Evolutionary conservation across 2,329 filamentous ascomycete genomes (phyloP), one percentile per base, ranked within the genome.

Genomic region (Daldinia sp.): DNA sequence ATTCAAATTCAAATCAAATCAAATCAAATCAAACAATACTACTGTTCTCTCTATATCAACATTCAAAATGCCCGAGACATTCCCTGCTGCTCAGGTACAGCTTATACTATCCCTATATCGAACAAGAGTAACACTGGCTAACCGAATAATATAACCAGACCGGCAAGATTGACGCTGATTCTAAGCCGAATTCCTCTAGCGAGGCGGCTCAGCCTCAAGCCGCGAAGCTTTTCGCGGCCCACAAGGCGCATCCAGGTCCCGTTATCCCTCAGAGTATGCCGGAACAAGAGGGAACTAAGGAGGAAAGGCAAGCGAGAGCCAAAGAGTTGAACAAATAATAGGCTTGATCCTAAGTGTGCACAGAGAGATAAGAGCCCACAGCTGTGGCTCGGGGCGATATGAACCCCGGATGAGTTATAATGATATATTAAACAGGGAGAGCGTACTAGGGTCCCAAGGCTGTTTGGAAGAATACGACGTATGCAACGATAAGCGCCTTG

Each of bases 261-360:
- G 86, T 79, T 25, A 70, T 87, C 23, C 79, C 84, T 15, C 76
- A 85, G 65, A 79, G 83, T 63, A 82, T 87, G 78, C 81, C 82
- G 13, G 77, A 83, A 51, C 74, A 84, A 74, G 85, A 89, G 78
- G 87, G 86, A 13, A 86, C 84, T 61, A 90, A 89, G 77, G 89
- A 90, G 74, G 90, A 92, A 72, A 84, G 89, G 55, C 80, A 83
- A 71, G 87, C 84, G 10, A 88, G 86, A 75, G 87, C 87, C 63
- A 80, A 87, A 74, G 86, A 85, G 71, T 71, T 92, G 76, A 92
- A 92, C 81, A 87, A 90, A 73, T 78, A 76, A 58, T 78, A 76
- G 58, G 62, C 10, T 4, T 7, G 37, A 45, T 50, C 13, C 39
- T 59, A 3, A 19, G 37, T 5, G 30, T 47, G 21, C 43, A 30